Evolutionary conservation across 1,284 basidiomycete genomes (phyloP).

Genomic region (Cutaneotrichosporon cutaneum): DNA sequence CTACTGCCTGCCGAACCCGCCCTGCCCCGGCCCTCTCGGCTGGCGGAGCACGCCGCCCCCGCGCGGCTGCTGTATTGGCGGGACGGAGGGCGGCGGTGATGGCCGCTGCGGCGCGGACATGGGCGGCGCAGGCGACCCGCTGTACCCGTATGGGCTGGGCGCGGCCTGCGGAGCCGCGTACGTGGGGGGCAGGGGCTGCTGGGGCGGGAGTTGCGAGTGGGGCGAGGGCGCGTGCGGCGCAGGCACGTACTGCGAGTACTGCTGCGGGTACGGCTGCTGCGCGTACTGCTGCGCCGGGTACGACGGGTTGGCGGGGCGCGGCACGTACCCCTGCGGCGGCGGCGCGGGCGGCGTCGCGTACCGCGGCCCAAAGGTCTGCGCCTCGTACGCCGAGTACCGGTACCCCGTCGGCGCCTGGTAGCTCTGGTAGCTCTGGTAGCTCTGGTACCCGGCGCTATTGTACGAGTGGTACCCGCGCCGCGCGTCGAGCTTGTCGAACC

Average conservation of each 20-base stretch:
- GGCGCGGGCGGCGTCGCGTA: background rate
- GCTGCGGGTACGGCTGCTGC: background rate
- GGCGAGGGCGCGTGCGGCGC: background rate
- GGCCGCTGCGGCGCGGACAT: background rate
- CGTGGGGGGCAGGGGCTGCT: background rate
- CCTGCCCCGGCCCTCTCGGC: background rate
- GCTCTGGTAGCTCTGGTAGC: background rate
- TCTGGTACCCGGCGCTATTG: background rate
- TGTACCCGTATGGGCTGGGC: background rate
- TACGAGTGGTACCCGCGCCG: background rate
- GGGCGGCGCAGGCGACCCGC: background rate
- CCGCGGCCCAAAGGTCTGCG: background rate
- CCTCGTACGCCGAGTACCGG: background rate
- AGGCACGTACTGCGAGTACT: background rate
- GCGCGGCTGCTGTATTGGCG: background rate
- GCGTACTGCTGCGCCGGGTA: too few relatives aligned
- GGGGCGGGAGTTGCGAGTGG: background rate
- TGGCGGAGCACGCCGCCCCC: background rate
- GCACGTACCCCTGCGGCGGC: too few relatives aligned
- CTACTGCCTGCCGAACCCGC: background rate
- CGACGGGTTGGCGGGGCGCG: too few relatives aligned
- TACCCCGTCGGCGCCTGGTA: background rate
- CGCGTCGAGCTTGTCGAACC: slow-evolving; percentile 1
- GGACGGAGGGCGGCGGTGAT: background rate
- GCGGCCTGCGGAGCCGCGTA: background rate